Conservation (phyloP, 495 filamentous ascomycete genomes). For the Cenococcum geophilum region DNA sequence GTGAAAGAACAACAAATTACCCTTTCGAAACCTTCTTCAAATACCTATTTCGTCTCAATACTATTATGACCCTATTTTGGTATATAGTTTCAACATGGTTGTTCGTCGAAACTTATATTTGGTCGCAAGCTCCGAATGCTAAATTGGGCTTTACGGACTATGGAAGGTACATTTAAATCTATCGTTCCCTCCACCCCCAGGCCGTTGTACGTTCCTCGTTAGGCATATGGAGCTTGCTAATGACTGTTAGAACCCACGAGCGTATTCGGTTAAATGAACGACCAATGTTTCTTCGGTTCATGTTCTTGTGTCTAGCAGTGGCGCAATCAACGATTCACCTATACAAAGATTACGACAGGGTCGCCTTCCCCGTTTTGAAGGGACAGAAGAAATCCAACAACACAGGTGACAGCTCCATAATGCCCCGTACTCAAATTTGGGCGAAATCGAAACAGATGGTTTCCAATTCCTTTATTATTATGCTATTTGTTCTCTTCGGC, state of each 20-base stretch:
- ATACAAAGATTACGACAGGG: slow-evolving; percentile 64
- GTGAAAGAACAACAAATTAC: slow-evolving; percentile 62
- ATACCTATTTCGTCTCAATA: slow-evolving; percentile 40
- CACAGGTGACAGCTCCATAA: slow-evolving; percentile 28
- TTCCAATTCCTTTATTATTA: not conserved
- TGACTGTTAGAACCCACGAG: slow-evolving; percentile 46
- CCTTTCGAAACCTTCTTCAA: slow-evolving; percentile 56
- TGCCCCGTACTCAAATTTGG: not conserved
- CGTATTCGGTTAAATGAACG: slow-evolving; percentile 80
- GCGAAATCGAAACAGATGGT: not conserved
- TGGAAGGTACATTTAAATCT: slow-evolving; percentile 43
- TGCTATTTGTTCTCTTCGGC: not conserved
- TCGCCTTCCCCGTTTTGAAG: slow-evolving; percentile 51
- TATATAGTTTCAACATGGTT: slow-evolving; percentile 63
- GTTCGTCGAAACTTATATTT: slow-evolving; percentile 79
- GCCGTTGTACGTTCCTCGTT: too few species aligned
- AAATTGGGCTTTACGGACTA: slow-evolving; percentile 66
- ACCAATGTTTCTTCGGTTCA: slow-evolving; percentile 70
- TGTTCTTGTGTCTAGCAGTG: slow-evolving; percentile 61
- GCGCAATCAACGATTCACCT: slow-evolving; percentile 66
- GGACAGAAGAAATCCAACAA: slow-evolving; percentile 36
- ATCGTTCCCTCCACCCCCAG: not conserved
- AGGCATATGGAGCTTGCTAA: slow-evolving; percentile 1
- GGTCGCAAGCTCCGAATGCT: slow-evolving; percentile 58
- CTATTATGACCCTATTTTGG: slow-evolving; percentile 43